phyloP scores from a whole-genome alignment of 2,329 filamentous ascomycete species.

The Chaetomiaceae sp. region DNA sequence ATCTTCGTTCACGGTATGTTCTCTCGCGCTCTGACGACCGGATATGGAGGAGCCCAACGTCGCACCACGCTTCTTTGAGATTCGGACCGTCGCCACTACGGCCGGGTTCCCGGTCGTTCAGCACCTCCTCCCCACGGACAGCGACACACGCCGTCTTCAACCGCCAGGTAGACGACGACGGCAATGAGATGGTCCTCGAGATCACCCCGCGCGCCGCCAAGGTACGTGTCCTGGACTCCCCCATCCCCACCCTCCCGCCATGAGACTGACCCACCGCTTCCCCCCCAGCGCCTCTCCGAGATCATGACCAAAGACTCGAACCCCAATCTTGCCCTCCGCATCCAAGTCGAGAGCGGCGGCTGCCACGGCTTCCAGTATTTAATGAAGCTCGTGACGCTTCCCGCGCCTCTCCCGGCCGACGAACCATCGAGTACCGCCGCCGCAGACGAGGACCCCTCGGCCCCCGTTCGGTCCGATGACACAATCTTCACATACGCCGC shows the following conservation, averaged over 20 bases:
- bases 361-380: conserved; percentile 98
- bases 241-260: neutral
- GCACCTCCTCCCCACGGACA: conserved; percentile 30
- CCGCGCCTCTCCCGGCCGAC: conserved; percentile 28
- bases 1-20: neutral
- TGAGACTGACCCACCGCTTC: conserved; percentile 3
- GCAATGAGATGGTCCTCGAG: conserved; percentile 73
- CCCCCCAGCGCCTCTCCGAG: conserved; percentile 59
- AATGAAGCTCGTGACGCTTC: conserved; percentile 72
- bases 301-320: conserved; percentile 70
- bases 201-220: conserved; percentile 79
- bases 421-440: conserved; percentile 16
- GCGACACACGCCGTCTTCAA: conserved; percentile 56
- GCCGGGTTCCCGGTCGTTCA: conserved; percentile 28
- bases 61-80: conserved; percentile 8
- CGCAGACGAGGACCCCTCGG: conserved; percentile 26
- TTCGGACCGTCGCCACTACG: neutral
- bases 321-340: conserved; percentile 77
- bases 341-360: conserved; percentile 86
- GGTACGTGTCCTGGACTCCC: conserved; percentile 42
- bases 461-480: conserved; percentile 63
- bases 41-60: neutral
- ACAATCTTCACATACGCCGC: conserved; percentile 71
- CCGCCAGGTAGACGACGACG: conserved; percentile 72
- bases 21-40: neutral